Evolutionary conservation across 2,329 filamentous ascomycete genomes (phyloP), one percentile per base, ranked within the genome.

Genomic region (Epicoccum nigrum): DNA sequence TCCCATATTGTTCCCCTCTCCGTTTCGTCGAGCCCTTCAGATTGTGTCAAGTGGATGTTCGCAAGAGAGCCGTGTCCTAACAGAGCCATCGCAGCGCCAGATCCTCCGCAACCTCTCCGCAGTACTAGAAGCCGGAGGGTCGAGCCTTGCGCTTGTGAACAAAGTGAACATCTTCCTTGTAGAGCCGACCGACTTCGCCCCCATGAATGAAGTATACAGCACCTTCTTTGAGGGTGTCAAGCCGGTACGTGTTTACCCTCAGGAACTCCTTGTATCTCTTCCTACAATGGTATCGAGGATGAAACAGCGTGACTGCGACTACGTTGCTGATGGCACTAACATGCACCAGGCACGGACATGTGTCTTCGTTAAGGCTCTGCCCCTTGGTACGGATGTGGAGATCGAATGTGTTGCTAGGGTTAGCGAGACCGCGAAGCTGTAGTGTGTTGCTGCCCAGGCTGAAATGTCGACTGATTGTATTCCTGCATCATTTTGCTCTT

Each of bases 131-230:
- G 85, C 79, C 4, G 83, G 84, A 0, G 85, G 84, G 0, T 83
- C 80, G 40, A 78, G 76, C 51, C 74, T 88, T 25, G 75, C 79
- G 20, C 84, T 86, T 46, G 80, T 84, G 0, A 80, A 88, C 68
- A 88, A 89, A 71, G 81, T 86, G 54, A 88, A 87, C 61, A 77
- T 88, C 21, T 89, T 85, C 64, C 68, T 89, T 17, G 82, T 81
- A 0, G 79, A 81, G 48, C 88, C 89, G 83, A 76, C 81, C 39
- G 78, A 88, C 67, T 89, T 88, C 65, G 79, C 76, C 0, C 71
- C 75, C 7, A 80, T 86, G 74, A 85, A 85, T 52, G 78, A 81
- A 52, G 81, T 77, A 4, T 86, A 83, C 46, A 74, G 76, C 21
- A 74, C 79, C 57, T 77, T 80, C 51, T 81, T 83, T 51, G 63